Percentiles rank a stretch among this genome's conserved stretches.
Evolutionary conservation across 2,329 filamentous ascomycete species (phyloP).

Genomic region (Ophiostoma sp.): DNA sequence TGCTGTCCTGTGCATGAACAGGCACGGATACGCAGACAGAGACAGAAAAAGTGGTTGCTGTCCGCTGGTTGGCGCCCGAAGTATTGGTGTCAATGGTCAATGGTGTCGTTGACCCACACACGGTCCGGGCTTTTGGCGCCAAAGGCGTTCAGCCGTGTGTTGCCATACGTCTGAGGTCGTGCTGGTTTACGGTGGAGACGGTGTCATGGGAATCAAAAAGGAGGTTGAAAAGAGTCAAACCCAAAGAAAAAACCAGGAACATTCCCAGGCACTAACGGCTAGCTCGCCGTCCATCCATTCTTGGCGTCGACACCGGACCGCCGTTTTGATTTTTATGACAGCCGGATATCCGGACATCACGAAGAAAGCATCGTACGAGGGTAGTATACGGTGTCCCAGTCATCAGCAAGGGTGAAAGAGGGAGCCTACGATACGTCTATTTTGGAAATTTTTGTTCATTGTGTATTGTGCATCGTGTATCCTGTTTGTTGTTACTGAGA

Average conservation of each 20-base stretch:
- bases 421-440: not conserved
- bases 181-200: not conserved
- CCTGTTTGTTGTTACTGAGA: not conserved
- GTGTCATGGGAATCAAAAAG: not conserved
- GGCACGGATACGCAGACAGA: not conserved
- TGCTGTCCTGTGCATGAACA: not conserved
- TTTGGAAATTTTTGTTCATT: no score
- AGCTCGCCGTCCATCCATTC: not conserved
- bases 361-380: not conserved
- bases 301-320: not conserved
- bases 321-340: not conserved
- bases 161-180: not conserved
- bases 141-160: not conserved
- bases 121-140: conserved; percentile 4
- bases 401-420: not conserved
- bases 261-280: not conserved
- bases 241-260: not conserved
- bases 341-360: not conserved
- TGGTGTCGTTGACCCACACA: not conserved
- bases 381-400: not conserved
- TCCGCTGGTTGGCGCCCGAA: not conserved
- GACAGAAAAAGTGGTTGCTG: not conserved
- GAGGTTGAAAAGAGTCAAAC: not conserved
- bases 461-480: no score
- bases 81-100: no score